Conservation (phyloP, 331 rosid genomes). For the Acacia pycnantha region DNA sequence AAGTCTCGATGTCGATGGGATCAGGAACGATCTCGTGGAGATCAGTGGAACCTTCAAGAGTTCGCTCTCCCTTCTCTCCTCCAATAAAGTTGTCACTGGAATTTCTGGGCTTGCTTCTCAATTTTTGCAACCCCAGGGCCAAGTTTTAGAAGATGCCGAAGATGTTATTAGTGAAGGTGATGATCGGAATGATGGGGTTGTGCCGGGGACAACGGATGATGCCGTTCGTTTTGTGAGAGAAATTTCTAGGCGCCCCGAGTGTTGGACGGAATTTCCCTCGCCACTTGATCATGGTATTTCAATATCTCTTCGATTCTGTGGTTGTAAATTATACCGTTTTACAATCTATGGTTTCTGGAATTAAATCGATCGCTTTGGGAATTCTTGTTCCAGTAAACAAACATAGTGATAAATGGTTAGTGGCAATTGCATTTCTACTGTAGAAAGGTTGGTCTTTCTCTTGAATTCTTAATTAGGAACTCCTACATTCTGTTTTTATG, state of each 20-base stretch:
- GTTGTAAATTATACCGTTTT: not conserved
- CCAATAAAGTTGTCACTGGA: slow-evolving; percentile 68
- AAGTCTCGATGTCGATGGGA: slow-evolving; percentile 62
- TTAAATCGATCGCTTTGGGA: not conserved
- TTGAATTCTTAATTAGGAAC: not conserved
- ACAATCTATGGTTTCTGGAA: not conserved
- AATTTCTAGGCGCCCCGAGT: slow-evolving; percentile 63
- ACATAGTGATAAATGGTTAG: not conserved
- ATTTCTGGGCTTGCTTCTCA: slow-evolving; percentile 78
- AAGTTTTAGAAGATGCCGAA: slow-evolving; percentile 31
- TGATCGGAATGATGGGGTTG: slow-evolving; percentile 31
- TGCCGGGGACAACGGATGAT: slow-evolving; percentile 71
- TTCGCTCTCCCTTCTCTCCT: slow-evolving; percentile 65
- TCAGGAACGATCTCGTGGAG: slow-evolving; percentile 86
- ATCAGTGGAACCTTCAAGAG: slow-evolving; percentile 77
- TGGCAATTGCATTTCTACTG: not conserved
- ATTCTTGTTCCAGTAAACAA: not conserved
- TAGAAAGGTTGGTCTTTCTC: not conserved
- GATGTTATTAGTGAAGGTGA: slow-evolving; percentile 16
- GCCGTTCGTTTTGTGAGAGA: slow-evolving; percentile 63
- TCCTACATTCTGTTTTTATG: not conserved
- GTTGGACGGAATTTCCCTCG: slow-evolving; percentile 87
- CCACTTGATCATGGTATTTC: slow-evolving; percentile 56
- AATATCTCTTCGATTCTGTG: slow-evolving; percentile 9
- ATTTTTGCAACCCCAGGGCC: slow-evolving; percentile 44